phyloP scores from a whole-genome alignment of 805 yeast species.

The Blastobotrys americana region DNA sequence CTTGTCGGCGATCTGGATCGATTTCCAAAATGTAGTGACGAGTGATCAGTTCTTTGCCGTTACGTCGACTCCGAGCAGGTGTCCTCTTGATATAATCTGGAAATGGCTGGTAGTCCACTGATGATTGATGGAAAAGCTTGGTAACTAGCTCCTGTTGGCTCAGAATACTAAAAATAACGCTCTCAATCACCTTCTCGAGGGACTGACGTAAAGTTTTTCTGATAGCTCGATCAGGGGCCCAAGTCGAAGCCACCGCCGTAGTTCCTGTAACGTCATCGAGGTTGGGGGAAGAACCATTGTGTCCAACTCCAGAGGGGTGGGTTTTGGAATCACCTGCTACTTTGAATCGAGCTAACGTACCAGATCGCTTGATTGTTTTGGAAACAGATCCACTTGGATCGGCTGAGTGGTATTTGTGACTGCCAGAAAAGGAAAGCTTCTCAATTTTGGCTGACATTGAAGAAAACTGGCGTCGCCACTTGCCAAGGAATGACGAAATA shows the following conservation, averaged over 20 bases:
- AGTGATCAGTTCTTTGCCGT: constrained; percentile 19
- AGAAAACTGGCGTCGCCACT: constrained; percentile 23
- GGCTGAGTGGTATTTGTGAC: neutral
- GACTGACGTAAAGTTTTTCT: constrained; percentile 5
- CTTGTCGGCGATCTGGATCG: constrained; percentile 41
- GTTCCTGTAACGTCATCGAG: neutral
- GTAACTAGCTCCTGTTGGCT: constrained; percentile 44
- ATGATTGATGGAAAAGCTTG: constrained; percentile 41
- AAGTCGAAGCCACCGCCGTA: constrained; percentile 5
- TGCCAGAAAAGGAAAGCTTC: constrained; percentile 13
- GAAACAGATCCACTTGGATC: constrained; percentile 3
- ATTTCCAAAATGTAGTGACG: constrained; percentile 33
- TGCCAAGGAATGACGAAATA: constrained; percentile 26
- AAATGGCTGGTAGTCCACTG: constrained; percentile 34
- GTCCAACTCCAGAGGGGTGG: constrained; percentile 1
- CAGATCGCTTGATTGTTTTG: constrained; percentile 20
- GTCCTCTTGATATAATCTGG: constrained; percentile 35
- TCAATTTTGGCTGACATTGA: constrained; percentile 11
- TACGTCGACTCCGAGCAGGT: constrained; percentile 18
- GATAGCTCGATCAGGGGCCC: constrained; percentile 8
- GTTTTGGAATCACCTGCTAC: constrained; percentile 1
- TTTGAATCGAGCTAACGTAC: constrained; percentile 19
- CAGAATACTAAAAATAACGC: constrained; percentile 8
- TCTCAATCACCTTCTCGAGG: constrained; percentile 9
- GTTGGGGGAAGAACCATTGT: neutral